A percentile compares a stretch with the other conserved stretches of the same genome.
These are phyloP conservation scores for Priceomyces haplophilus DNA, from an alignment of 805 yeast genomes.

Conservation along the genomic window DNA sequence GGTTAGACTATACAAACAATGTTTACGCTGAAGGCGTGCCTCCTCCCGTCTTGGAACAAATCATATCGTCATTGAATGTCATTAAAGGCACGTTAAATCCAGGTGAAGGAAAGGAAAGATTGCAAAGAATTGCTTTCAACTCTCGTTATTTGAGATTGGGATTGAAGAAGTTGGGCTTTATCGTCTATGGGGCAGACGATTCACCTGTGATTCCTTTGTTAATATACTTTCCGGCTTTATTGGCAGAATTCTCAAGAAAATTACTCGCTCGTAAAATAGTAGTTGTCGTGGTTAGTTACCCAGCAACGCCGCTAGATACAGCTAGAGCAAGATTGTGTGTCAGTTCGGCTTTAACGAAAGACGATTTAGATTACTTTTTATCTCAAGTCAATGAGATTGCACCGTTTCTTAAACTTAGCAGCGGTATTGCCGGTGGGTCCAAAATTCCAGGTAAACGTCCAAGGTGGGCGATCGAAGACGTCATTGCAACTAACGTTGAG, in stretches of 20 bases:
- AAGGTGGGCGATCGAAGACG: slow-evolving; percentile 78
- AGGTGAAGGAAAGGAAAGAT: slow-evolving; percentile 89
- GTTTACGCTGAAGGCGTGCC: slow-evolving; percentile 81
- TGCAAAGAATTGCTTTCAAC: slow-evolving; percentile 92
- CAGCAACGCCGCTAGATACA: slow-evolving; percentile 90
- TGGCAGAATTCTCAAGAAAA: slow-evolving; percentile 88
- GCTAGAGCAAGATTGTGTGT: slow-evolving; percentile 93
- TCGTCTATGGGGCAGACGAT: slow-evolving; percentile 92
- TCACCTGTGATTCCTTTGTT: slow-evolving; percentile 93
- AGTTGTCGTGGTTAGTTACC: slow-evolving; percentile 94
- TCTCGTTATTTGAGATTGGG: slow-evolving; percentile 91
- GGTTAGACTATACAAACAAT: slow-evolving; percentile 69
- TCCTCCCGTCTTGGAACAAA: slow-evolving; percentile 91
- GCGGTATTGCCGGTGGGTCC: slow-evolving; percentile 75
- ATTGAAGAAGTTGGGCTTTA: slow-evolving; percentile 86
- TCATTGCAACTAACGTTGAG: slow-evolving; percentile 64
- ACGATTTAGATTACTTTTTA: slow-evolving; percentile 81
- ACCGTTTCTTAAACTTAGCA: slow-evolving; percentile 73
- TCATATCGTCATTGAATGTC: slow-evolving; percentile 71
- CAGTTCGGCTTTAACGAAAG: slow-evolving; percentile 87
- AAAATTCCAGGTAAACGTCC: slow-evolving; percentile 54
- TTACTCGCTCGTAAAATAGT: slow-evolving; percentile 80
- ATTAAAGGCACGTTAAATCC: slow-evolving; percentile 82
- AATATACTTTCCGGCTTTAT: slow-evolving; percentile 85
- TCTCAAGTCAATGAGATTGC: slow-evolving; percentile 75